Conservation (phyloP, 208 protist species). For the Wallacemonas collosoma region DNA sequence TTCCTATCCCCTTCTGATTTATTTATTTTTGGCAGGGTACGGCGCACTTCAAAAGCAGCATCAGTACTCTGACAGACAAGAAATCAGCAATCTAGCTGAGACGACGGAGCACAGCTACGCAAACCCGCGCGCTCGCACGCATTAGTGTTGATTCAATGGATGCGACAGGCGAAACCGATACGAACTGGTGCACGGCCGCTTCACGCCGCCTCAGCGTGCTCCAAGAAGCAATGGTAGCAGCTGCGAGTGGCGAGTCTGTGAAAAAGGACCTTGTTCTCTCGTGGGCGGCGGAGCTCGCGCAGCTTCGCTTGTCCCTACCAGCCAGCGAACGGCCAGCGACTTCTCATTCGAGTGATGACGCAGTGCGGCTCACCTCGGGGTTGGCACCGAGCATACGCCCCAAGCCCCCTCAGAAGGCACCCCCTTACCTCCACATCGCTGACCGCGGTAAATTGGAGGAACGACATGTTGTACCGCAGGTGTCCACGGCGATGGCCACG, state of each 20-base stretch:
- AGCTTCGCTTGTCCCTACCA: constrained; percentile 1
- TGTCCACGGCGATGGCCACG: neutral
- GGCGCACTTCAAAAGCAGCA: neutral
- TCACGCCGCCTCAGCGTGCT: neutral
- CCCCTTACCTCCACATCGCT: neutral
- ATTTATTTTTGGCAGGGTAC: constrained; percentile 9
- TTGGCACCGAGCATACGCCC: no score
- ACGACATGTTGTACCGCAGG: neutral
- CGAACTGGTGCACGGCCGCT: neutral
- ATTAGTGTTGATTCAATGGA: no score
- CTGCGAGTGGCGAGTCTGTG: neutral
- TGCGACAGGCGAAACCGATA: neutral
- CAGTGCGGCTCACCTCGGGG: neutral
- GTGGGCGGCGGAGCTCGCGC: constrained; percentile 14
- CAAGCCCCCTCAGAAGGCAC: neutral
- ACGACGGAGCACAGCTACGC: no score
- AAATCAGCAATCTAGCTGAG: no score
- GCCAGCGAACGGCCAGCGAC: neutral
- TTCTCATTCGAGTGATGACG: neutral
- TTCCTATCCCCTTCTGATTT: neutral
- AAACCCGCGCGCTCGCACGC: no score
- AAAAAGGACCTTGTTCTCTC: neutral
- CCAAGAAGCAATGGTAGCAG: neutral
- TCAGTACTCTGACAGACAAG: neutral
- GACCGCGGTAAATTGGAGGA: constrained; percentile 9